Base-by-base conservation (phyloP, 768 basidiomycete genomes). In the Hypholoma fasciculare region DNA sequence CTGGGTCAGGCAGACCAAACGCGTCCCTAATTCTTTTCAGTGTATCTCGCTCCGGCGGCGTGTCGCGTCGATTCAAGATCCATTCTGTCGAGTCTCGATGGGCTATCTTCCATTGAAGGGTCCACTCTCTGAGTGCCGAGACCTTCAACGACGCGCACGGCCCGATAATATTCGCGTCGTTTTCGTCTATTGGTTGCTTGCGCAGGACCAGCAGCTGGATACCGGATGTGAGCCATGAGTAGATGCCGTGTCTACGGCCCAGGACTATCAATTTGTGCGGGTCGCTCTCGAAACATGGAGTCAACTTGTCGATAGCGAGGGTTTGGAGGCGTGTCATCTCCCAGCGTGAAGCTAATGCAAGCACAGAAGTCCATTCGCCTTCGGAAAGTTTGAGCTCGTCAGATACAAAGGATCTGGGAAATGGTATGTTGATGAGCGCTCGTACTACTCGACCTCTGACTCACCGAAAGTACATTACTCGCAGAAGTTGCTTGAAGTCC, bases 311-410 rank as follows among this genome's bases (percentile, higher is more conserved):
- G 19, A 77, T 65, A 12, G 74, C 71, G 16, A 64, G 34, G 17
- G 63, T 55, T 30, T 69, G 66, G 23, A 74, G 42, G 11, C 48
- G 16, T 4, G 67, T 57, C 44, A 72, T 73, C 7, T 72, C 67
- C 74, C 76, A 80, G 67, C 69, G 71, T 9, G 54, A 66, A 14
- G 76, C 64, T n/a, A 77, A 52, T 49, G 69, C 67, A 23, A 74
- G 61, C 36, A 77, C 71, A 0, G 72, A 64, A 12, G 65, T 52
- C 76, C 79, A 77, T 51, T 67, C 63, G 7, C 60, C 58, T 20
- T 52, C 38, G 6, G 63, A 52, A 7, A 66, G 36, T 13, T 34
- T 23, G 27, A 49, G 48, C 2, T 56, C 39, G 7, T 27, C 38
- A 7, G 16, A 20, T 7, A 14, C 20, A 42, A 47, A 53, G 19